These are phyloP conservation scores for Sclerotinia trifoliorum DNA, from an alignment of 2,329 filamentous ascomycete species.

Conservation along the genomic window DNA sequence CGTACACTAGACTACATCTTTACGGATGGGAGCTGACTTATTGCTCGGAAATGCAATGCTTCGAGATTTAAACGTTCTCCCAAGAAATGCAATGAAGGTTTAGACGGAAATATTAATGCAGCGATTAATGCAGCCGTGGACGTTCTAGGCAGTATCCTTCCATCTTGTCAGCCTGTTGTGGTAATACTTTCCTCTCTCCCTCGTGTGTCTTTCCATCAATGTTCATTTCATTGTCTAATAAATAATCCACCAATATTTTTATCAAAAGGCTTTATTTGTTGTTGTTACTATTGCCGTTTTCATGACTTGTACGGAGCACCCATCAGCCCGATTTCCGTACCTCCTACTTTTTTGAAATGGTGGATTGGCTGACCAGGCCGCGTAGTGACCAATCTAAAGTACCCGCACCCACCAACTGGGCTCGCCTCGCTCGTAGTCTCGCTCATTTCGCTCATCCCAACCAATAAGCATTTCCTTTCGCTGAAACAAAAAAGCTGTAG, in stretches of 20 bases:
- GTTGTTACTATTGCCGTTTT: neutral
- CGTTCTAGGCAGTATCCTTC: neutral
- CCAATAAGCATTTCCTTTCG: slow-evolving; percentile 1
- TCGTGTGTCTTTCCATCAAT: neutral
- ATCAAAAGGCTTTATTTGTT: too few relatives aligned
- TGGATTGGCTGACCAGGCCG: slow-evolving; percentile 9
- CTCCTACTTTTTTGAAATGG: neutral
- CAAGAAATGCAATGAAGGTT: neutral
- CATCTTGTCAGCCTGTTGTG: neutral
- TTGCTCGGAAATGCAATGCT: slow-evolving; percentile 2
- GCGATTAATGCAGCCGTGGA: too few relatives aligned
- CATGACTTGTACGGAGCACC: neutral
- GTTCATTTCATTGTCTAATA: neutral
- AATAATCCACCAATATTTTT: neutral
- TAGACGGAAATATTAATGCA: slow-evolving; percentile 6
- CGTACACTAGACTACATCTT: neutral
- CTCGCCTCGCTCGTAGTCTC: neutral
- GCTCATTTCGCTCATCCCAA: neutral
- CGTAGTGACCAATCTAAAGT: slow-evolving; percentile 8
- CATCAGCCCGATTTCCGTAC: slow-evolving; percentile 10
- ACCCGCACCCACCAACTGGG: neutral
- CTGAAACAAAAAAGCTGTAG: neutral
- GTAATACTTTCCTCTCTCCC: neutral
- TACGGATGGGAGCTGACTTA: neutral
- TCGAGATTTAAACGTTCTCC: slow-evolving; percentile 8